Percentiles rank a stretch among this genome's conserved stretches.
Evolutionary conservation across 306 rosid species (phyloP).

Genomic region (Hippophae tibetana): DNA sequence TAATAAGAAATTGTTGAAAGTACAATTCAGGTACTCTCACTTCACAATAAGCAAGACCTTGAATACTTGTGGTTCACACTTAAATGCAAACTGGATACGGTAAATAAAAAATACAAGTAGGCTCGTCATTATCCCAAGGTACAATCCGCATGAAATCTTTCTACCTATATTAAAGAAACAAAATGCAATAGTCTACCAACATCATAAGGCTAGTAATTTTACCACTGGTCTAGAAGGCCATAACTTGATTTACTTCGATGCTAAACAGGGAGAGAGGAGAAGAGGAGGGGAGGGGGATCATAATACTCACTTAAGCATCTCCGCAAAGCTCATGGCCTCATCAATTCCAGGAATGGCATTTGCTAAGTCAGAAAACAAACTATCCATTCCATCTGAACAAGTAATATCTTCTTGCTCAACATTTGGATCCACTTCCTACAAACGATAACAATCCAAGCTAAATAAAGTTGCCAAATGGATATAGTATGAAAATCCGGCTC

Average conservation of each 20-base stretch:
- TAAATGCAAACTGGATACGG: too few species aligned
- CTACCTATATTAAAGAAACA: too few species aligned
- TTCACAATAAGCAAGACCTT: too few species aligned
- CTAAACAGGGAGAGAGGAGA: neutral
- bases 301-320: constrained; percentile 80
- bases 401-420: constrained; percentile 68
- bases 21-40: too few species aligned
- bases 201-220: too few species aligned
- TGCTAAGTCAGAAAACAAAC: constrained; percentile 68
- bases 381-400: constrained; percentile 72
- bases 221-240: too few species aligned
- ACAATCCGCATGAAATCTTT: too few species aligned
- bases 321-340: constrained; percentile 99
- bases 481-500: neutral
- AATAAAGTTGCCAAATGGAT: neutral
- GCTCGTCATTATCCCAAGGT: too few species aligned
- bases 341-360: constrained; percentile 98
- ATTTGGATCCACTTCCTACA: constrained; percentile 92
- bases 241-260: neutral
- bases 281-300: neutral
- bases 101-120: too few species aligned
- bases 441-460: constrained; percentile 11
- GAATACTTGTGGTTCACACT: too few species aligned
- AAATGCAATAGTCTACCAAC: too few species aligned
- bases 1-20: too few species aligned